Conservation (phyloP, 805 yeast species). For the Cyberlindnera japonica region DNA sequence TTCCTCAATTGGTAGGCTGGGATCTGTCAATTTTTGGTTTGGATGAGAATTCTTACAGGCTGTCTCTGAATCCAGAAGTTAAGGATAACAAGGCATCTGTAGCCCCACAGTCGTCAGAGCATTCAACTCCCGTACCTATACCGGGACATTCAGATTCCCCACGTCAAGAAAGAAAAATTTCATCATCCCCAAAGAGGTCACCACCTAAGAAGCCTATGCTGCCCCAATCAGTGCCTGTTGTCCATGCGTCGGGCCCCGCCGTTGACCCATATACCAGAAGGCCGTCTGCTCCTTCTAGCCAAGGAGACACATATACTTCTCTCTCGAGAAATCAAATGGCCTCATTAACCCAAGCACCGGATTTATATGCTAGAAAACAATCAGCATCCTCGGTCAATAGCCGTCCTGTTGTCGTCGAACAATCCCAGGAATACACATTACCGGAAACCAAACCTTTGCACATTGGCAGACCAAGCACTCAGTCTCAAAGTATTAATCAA, state of each 20-base stretch:
- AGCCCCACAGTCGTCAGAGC: constrained; percentile 1
- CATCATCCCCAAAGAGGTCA: constrained; percentile 7
- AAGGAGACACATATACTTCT: background rate
- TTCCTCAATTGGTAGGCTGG: constrained; percentile 54
- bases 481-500: background rate
- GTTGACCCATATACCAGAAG: background rate
- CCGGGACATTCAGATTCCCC: too few species aligned
- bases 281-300: background rate
- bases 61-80: constrained; percentile 20
- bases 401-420: background rate
- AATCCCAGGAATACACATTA: too few species aligned
- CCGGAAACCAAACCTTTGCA: background rate
- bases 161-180: too few species aligned
- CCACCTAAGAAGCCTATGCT: too few species aligned
- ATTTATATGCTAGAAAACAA: constrained; percentile 5
- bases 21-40: constrained; percentile 39
- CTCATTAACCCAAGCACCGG: constrained; percentile 2
- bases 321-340: background rate
- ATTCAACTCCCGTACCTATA: too few species aligned
- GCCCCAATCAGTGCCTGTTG: too few species aligned
- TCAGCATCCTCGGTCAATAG: background rate
- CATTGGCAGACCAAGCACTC: background rate
- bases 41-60: constrained; percentile 34
- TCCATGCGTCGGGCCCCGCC: too few species aligned
- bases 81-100: constrained; percentile 5